Base-by-base conservation (phyloP, 164 flowering plant species). In the Piper betle region DNA sequence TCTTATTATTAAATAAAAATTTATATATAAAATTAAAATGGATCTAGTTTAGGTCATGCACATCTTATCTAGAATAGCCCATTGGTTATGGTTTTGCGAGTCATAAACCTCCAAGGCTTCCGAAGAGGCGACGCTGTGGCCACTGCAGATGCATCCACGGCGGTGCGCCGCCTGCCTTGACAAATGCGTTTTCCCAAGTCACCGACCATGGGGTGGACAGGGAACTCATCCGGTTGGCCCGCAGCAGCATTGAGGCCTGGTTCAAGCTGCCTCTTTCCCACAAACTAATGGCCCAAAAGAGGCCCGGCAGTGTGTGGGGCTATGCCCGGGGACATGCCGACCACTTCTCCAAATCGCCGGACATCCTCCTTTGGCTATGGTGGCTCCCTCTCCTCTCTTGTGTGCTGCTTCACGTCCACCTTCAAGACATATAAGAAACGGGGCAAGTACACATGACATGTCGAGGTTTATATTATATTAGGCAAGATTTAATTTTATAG, bases 181-280 rank as follows among this genome's bases (percentile, higher is more conserved):
- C 63, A 87, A 86, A 41, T 93, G 96, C 2, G n/a, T 81, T 84
- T 70, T 88, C 86, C 69, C 91, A 81, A 59, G 84, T 88, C 4
- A 67, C 61, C 16, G 84, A 83, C 67, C 96, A 88, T 72, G 88
- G 96, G 0, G 78, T 88, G 6, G 87, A 83, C 50, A 37, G 58
- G 0, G 13, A 8, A 3, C 82, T 88, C 50, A 76, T 86, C 18
- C 25, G 33, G 0, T 75, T 79, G 0, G 90, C 82, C 0, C 73
- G 79, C 53, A 69, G 70, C 11, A 76, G 72, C 20, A 61, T 81
- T 37, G 81, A 77, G 3, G 41, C 55, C 13, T 72, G 84, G 41
- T 88, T 88, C 64, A 78, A 70, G 59, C 74, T 80, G 5, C 84
- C 92, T 0, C 8, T 68, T 2, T 55, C 18, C 38, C 66, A 68